Conservation (phyloP, 2,329 filamentous ascomycete species). For the Thielaviopsis populi region DNA sequence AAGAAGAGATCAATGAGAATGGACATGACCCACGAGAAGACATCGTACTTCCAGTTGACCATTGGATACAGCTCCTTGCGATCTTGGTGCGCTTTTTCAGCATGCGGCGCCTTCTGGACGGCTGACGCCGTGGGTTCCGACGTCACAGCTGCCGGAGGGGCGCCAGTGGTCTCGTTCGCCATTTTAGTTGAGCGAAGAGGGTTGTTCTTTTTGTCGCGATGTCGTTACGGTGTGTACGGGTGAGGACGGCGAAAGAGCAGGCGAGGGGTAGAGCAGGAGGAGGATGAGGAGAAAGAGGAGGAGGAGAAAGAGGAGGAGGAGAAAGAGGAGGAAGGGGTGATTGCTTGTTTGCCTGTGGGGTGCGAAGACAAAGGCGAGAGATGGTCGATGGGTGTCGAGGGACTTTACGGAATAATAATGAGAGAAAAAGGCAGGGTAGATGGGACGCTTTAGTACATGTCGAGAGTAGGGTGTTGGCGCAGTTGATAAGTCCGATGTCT, state of each 20-base stretch:
- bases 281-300: too few relatives aligned
- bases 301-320: too few relatives aligned
- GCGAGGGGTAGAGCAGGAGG: not conserved
- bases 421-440: not conserved
- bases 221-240: not conserved
- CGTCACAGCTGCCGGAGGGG: not conserved
- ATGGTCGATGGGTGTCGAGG: not conserved
- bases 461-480: not conserved
- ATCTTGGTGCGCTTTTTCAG: not conserved
- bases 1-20: constrained; percentile 94
- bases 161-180: not conserved
- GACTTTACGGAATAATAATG: not conserved
- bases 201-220: not conserved
- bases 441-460: not conserved
- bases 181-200: not conserved
- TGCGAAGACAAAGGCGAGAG: too few relatives aligned
- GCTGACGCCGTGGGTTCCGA: not conserved
- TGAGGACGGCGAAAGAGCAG: not conserved
- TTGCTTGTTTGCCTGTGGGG: too few relatives aligned
- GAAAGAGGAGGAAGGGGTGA: too few relatives aligned
- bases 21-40: constrained; percentile 61
- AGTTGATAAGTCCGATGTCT: not conserved
- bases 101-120: not conserved
- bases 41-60: constrained; percentile 62
- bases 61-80: constrained; percentile 49